Base-by-base conservation (phyloP, 2,329 filamentous ascomycete species). In the Tolypocladium pustulatum region DNA sequence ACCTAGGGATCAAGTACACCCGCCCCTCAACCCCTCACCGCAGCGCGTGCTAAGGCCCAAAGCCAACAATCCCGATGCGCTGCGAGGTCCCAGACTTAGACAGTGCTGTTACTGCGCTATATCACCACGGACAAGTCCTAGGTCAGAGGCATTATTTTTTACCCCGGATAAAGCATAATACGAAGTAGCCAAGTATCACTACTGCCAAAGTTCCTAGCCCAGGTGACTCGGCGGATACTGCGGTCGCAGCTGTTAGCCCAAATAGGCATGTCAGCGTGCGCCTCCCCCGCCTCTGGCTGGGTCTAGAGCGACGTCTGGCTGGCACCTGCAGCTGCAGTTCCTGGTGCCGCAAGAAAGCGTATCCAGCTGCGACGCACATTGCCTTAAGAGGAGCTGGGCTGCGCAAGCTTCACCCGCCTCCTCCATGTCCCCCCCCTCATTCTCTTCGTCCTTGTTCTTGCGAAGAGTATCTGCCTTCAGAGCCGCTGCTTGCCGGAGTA, bases 381-480 rank as follows among this genome's bases (percentile, higher is more conserved):
- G 49, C 13, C 49, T 34, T 34, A 52, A 52, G 49, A 52, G 46
- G 17, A 34, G 49, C 49, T 52, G 9, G 49, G 30, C 49, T 36
- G 49, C 49, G 49, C 30, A 36, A 15, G 46, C 55, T 32, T 58
- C 62, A 60, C 55, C 61, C 57, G 36, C 49, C 52, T 55, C 41
- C 57, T 58, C 65, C 59, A 73, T 74, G 70, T 61, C 69, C 67
- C 66, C 72, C 69, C 62, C 67, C 40, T 56, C 40, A 22, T 40
- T 34, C 40, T 10, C 55, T 62, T 65, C 68, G 63, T 68, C 67
- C 67, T 65, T 72, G 61, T 65, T 70, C 65, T 64, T 71, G 61
- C 67, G 66, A 66, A 73, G 71, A 67, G 64, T 72, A 60, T 67
- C 70, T 64, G 69, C 66, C 22, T 54, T 67, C 61, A 70, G 71